Evolutionary conservation across 441 rosid genomes (phyloP), one percentile per base, ranked within the genome.

Genomic region (Dalechampia spathulata): DNA sequence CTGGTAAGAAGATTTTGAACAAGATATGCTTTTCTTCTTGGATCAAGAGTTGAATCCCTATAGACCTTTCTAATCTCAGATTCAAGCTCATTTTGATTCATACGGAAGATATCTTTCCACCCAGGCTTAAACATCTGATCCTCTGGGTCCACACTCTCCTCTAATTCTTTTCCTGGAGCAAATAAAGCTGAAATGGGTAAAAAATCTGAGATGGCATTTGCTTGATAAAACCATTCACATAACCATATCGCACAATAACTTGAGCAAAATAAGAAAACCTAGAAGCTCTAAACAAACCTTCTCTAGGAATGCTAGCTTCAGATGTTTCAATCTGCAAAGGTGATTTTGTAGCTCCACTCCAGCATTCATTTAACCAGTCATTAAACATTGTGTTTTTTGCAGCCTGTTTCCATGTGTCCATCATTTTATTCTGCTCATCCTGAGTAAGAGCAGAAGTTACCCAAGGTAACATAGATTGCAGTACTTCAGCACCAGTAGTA

Each of bases 81-180:
- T 62, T 83, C 90, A 15, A 83, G 83, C 55, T 83, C 87, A 66
- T 66, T 81, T 72, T 90, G 91, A 70, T 90, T 90, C 96, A 90
- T 85, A 49, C 96, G 84, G 74, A 90, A 90, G 38, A 90, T 87
- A 73, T 90, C 96, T 67, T 90, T 85, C 96, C 96, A 85, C 15
- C 97, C 97, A 60, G 96, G 97, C 75, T 87, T 87, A 76, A 90
- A 90, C 59, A 78, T 85, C 55, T 71, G 78, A 70, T 81, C 89
- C 70, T 67, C 73, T 16, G 72, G 81, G 67, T 85, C 86, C 59
- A 90, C 59, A 64, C 72, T 72, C 61, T 81, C 91, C 21, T 58
- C 63, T 46, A 72, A 63, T 39, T 70, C 80, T 57, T 70, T 68
- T 50, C 66, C 87, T 81, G 64, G 6, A 62, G 39, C 8, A 15